These are phyloP conservation scores for Xylariaceae sp. DNA, from an alignment of 2,329 filamentous ascomycete genomes.

Conservation along the genomic window DNA sequence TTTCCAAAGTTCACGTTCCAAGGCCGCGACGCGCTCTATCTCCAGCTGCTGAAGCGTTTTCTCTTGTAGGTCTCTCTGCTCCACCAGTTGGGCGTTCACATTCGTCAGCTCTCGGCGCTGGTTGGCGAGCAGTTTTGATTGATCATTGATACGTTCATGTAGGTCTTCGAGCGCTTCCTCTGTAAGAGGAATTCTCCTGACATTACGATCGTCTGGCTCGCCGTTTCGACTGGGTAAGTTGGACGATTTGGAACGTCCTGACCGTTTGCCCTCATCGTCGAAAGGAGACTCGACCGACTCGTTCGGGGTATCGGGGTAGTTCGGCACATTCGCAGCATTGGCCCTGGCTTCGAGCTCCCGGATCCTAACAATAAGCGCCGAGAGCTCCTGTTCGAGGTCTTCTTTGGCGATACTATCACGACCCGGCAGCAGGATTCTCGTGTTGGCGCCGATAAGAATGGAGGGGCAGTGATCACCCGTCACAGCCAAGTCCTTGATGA, in stretches of 20 bases:
- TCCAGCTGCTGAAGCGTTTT: conserved; percentile 77
- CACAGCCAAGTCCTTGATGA: conserved; percentile 48
- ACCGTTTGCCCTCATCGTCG: conserved; percentile 42
- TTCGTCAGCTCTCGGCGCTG: conserved; percentile 81
- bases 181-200: conserved; percentile 53
- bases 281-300: conserved; percentile 64
- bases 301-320: conserved; percentile 75
- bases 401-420: conserved; percentile 69
- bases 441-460: conserved; percentile 37
- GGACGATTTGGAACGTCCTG: conserved; percentile 41
- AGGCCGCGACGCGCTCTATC: conserved; percentile 76
- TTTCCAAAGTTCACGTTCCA: conserved; percentile 92
- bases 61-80: conserved; percentile 81
- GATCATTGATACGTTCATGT: conserved; percentile 85
- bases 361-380: conserved; percentile 70
- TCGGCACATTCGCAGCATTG: conserved; percentile 50
- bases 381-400: conserved; percentile 75
- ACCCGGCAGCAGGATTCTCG: conserved; percentile 68
- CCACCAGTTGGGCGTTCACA: conserved; percentile 77
- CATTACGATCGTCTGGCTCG: conserved; percentile 30
- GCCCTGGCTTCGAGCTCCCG: conserved; percentile 78
- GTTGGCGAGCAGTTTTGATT: conserved; percentile 84
- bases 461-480: conserved; percentile 36
- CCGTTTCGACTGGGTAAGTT: conserved; percentile 34
- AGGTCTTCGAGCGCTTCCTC: conserved; percentile 81